Percentiles rank a stretch among this genome's conserved stretches.
These are phyloP conservation scores for Nicotiana otophora DNA, from an alignment of 257 asterid species.

Conservation along the genomic window DNA sequence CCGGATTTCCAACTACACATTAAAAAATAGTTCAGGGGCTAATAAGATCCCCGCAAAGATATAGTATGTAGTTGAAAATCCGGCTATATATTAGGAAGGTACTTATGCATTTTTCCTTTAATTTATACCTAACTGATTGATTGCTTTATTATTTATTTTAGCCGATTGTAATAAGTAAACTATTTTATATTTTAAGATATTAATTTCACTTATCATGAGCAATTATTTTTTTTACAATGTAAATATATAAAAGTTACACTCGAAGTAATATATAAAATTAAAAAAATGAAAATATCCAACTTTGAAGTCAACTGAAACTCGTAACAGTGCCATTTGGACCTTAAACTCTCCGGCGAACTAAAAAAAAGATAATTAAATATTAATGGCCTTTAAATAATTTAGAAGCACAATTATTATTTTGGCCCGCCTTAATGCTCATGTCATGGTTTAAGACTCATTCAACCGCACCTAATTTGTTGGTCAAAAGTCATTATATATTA, in stretches of 20 bases:
- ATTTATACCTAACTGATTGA: no score
- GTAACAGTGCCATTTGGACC: not conserved
- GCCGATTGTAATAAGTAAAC: not conserved
- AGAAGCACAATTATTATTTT: no score
- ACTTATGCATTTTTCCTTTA: no score
- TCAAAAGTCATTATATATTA: constrained; percentile 4
- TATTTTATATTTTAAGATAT: not conserved
- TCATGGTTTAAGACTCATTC: constrained; percentile 13
- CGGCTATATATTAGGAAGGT: no score
- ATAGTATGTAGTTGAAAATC: no score
- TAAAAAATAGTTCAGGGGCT: no score
- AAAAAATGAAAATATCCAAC: not conserved
- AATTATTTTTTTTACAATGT: not conserved
- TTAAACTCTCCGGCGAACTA: no score
- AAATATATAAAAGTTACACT: not conserved
- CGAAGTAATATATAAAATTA: not conserved
- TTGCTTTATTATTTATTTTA: not conserved
- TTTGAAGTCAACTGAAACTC: not conserved
- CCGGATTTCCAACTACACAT: no score
- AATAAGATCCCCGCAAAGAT: no score
- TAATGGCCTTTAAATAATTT: no score
- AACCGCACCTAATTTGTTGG: constrained; percentile 13
- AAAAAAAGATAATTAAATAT: no score
- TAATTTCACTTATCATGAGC: not conserved
- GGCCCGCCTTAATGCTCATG: constrained; percentile 6